These are phyloP conservation scores for Fusarium acutatum DNA, from an alignment of 2,329 filamentous ascomycete species.

Conservation along the genomic window DNA sequence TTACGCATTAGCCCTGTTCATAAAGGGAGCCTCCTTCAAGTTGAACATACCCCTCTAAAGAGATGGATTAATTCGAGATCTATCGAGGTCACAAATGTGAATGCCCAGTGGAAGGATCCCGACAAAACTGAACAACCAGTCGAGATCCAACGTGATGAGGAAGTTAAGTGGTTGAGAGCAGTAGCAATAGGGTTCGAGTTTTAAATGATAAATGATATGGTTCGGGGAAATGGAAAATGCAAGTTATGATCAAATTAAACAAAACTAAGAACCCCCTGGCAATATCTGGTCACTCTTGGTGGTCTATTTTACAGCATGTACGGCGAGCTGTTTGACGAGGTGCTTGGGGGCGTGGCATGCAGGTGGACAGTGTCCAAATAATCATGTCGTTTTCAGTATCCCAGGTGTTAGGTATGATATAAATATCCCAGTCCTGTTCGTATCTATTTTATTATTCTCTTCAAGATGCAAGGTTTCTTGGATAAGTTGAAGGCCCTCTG, in stretches of 20 bases:
- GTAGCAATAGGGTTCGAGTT: background rate
- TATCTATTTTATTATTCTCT: background rate
- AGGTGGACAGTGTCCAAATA: background rate
- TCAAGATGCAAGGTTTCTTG: background rate
- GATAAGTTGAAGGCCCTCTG: too few relatives aligned
- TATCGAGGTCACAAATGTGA: background rate
- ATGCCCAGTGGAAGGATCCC: background rate
- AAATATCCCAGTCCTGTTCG: background rate
- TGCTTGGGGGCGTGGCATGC: background rate
- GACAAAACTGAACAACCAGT: background rate
- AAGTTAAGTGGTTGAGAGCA: background rate
- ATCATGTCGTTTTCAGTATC: background rate
- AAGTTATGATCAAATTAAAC: background rate
- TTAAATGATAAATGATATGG: background rate
- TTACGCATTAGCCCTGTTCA: background rate
- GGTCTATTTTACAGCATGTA: background rate
- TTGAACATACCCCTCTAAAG: background rate
- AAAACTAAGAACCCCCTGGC: background rate
- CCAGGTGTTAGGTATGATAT: too few relatives aligned
- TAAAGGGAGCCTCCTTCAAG: background rate
- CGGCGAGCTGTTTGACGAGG: background rate
- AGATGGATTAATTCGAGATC: background rate
- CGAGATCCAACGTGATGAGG: background rate
- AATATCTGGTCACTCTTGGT: background rate
- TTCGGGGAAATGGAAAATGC: background rate